Evolutionary conservation across 2,329 filamentous ascomycete species (phyloP), one percentile per base, ranked within the genome.

Genomic region (Fusarium miscanthi): DNA sequence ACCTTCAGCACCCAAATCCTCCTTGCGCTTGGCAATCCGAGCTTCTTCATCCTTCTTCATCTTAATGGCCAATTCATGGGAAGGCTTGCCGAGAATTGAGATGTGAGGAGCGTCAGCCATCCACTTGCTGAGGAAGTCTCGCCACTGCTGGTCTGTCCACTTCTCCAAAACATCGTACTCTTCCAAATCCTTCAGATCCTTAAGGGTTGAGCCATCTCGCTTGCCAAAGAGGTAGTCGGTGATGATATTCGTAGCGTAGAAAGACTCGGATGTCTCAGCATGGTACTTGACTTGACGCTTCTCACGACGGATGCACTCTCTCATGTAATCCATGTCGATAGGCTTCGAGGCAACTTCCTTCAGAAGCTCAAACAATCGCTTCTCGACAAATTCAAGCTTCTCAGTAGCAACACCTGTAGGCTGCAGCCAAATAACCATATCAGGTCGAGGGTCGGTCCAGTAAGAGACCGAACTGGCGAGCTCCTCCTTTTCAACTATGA

Each of bases 201-300:
- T 87, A 63, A 95, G 84, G 0, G 91, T 94, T 6, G 92, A 93
- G 3, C 96, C 97, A 80, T 97, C 92, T 37, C 94, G 89, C 56
- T 91, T 90, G 33, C 95, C 96, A 78, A 96, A 99, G 14, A 98
- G 87, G 79, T 97, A 97, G 79, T 98, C 95, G 19, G 92, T 92
- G 77, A 98, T 97, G 68, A 98, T 92, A 67, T 93, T 93, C 71
- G 90, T 92, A 1, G 94, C 91, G 81, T 95, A 97, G 72, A 94
- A 94, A 27, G 91, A 89, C 59, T 94, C 91, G 6, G 92, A 93
- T 54, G 90, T 91, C 81, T 99, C 96, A 0, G 94, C 93, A 46
- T 92, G 89, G 74, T 93, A 95, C 79, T 94, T 95, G 77, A 94
- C 88, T 77, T 95, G 93, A 51, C 95, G 90, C 70, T 90, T 90